Base-by-base conservation (phyloP, 1,284 basidiomycete species). In the Naganishia sp. region DNA sequence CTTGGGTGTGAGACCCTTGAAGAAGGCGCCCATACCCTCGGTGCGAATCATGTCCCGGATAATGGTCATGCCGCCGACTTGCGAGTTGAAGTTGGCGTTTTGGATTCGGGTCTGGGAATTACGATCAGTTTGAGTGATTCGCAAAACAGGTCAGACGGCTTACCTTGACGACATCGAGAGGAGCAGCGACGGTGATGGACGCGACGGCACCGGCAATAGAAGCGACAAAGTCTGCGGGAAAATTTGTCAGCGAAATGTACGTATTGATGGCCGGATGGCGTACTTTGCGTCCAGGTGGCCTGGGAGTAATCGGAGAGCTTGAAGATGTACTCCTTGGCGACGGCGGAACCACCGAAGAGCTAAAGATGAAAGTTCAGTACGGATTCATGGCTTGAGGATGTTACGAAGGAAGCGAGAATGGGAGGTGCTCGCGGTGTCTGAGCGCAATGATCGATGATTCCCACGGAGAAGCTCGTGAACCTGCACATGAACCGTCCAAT, bases 1-100 rank as follows among this genome's bases (percentile, higher is more conserved):
- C 90, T 96, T 96, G 65, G 94, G 93, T 39, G 92, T 96, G 71
- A 96, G 82, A 45, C 94, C 94, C 83, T 99, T 98, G 85, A 99
- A 98, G 81, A 98, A 90, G n/a, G 92, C 92, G 0, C 80, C 76
- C 7, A 83, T 64, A 42, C 95, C 95, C 81, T 99, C 95, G 69
- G 92, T 86, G 79, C 86, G 88, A 76, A 98, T 78, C 73, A 99
- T 85, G 51, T 98, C 95, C 77, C 85, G 87, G 71, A 98, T 83
- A 64, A 98, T 90, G 1, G 87, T 87, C 60, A 89, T 74, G n/a
- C 96, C 95, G 45, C 87, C 85, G 42, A 83, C 90, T 76, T 94
- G 92, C 65, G 84, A 85, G 82, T 95, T 92, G 77, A 99, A 99
- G 84, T 97, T 96, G 71, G 94, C 93, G 80, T 97, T 97, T 79